These are phyloP conservation scores for Tubosaeta sp. DNA, from an alignment of 768 basidiomycete genomes.

Conservation along the genomic window DNA sequence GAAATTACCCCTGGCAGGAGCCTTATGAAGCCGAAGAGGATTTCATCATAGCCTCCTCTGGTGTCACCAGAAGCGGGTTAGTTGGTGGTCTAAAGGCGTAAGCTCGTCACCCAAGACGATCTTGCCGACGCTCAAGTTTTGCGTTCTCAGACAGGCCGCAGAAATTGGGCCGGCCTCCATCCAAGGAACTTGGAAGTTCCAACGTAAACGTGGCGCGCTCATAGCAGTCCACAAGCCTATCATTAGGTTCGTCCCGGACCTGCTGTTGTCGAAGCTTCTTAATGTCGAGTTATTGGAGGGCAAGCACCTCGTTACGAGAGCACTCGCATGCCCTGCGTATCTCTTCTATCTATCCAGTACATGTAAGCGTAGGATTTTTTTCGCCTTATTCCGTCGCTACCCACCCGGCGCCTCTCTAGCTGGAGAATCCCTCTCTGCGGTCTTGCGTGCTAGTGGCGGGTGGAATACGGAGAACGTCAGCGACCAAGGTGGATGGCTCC, in stretches of 20 bases:
- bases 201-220: constrained; percentile 24
- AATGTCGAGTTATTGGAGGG: constrained; percentile 10
- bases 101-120: not conserved
- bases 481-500: not conserved
- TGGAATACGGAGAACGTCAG: not conserved
- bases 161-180: constrained; percentile 20
- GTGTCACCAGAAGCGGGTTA: constrained; percentile 14
- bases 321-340: constrained; percentile 25
- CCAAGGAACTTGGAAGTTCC: constrained; percentile 28
- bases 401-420: not conserved
- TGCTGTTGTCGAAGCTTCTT: not conserved
- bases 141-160: not conserved
- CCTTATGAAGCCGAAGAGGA: constrained; percentile 9
- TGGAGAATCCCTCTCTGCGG: constrained; percentile 11
- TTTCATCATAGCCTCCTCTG: constrained; percentile 18
- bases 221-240: constrained; percentile 25
- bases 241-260: constrained; percentile 10
- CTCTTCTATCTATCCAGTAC: constrained; percentile 23
- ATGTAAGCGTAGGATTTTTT: not conserved
- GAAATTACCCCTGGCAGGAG: not conserved
- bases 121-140: not conserved
- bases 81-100: constrained; percentile 1
- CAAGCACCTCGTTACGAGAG: constrained; percentile 24
- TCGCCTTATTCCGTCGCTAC: not conserved
- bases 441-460: not conserved